phyloP scores from a whole-genome alignment of 768 basidiomycete species.

The Russula sp. region DNA sequence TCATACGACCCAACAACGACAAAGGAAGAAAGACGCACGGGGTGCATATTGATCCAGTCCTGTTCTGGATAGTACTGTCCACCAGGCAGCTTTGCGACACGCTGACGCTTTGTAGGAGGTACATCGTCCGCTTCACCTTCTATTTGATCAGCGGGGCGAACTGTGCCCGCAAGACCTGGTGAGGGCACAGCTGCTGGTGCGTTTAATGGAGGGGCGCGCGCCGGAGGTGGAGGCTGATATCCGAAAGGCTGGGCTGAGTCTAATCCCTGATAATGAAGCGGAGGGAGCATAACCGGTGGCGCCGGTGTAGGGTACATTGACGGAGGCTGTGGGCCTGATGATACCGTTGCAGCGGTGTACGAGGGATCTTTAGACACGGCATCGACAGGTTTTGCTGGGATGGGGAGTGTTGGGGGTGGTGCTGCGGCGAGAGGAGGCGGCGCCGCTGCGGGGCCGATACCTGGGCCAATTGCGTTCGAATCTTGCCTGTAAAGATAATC shows the following conservation, averaged over 20 bases:
- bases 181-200: conserved; percentile 50
- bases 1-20: conserved; percentile 2
- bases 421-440: conserved; percentile 61
- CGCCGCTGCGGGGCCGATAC: conserved; percentile 78
- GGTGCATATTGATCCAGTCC: conserved; percentile 90
- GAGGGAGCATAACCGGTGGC: conserved; percentile 72
- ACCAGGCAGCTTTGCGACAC: conserved; percentile 79
- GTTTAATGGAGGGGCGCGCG: conserved; percentile 50
- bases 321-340: conserved; percentile 89
- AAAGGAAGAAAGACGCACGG: conserved; percentile 45
- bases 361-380: conserved; percentile 46
- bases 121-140: conserved; percentile 61
- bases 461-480: conserved; percentile 76
- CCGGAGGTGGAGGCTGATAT: conserved; percentile 59
- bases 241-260: conserved; percentile 77
- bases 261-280: conserved; percentile 80
- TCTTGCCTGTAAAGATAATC: conserved; percentile 53
- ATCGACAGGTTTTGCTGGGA: conserved; percentile 53
- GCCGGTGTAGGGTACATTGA: conserved; percentile 57
- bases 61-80: conserved; percentile 81
- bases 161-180: conserved; percentile 59
- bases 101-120: conserved; percentile 84
- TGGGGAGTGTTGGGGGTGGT: conserved; percentile 64
- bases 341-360: conserved; percentile 81
- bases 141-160: conserved; percentile 80